Evolutionary conservation across 495 filamentous ascomycete genomes (phyloP).

Genomic region (Parathielavia appendiculata): DNA sequence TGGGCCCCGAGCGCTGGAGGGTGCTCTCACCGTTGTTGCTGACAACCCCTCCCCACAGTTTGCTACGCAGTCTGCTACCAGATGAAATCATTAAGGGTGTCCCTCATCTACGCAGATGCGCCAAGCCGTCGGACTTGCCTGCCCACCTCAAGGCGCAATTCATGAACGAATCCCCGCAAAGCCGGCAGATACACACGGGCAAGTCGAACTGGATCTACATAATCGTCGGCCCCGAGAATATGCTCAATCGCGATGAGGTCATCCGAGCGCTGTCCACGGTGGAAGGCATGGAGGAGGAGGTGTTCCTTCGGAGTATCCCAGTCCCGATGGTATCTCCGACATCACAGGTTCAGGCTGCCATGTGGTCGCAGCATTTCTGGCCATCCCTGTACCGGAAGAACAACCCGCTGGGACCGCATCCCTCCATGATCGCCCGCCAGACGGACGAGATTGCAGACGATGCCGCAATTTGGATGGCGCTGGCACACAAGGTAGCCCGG

Average conservation of each 20-base stretch:
- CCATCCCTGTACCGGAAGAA: slow-evolving; percentile 80
- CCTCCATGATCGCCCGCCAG: slow-evolving; percentile 50
- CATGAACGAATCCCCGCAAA: slow-evolving; percentile 41
- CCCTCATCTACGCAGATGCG: slow-evolving; percentile 76
- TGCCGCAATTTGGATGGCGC: slow-evolving; percentile 56
- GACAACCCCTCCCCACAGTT: slow-evolving; percentile 30
- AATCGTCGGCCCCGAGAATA: slow-evolving; percentile 39
- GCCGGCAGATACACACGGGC: slow-evolving; percentile 42
- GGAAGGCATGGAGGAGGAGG: slow-evolving; percentile 42
- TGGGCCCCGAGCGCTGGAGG: not conserved
- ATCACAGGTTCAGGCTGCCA: slow-evolving; percentile 64
- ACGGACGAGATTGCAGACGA: slow-evolving; percentile 55
- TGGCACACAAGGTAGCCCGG: slow-evolving; percentile 60
- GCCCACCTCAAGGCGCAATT: slow-evolving; percentile 43
- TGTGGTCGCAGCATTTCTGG: slow-evolving; percentile 78
- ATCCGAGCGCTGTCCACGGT: slow-evolving; percentile 30
- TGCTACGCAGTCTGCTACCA: slow-evolving; percentile 46
- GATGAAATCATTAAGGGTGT: slow-evolving; percentile 57
- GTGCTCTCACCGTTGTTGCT: not conserved
- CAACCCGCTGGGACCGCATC: slow-evolving; percentile 71
- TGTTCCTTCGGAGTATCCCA: slow-evolving; percentile 46
- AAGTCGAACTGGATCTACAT: slow-evolving; percentile 48
- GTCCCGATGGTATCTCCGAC: slow-evolving; percentile 74
- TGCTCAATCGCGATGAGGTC: slow-evolving; percentile 39
- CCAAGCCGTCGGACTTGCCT: slow-evolving; percentile 66